These are phyloP conservation scores for Saturnispora diversa DNA, from an alignment of 805 yeast species.

Conservation along the genomic window DNA sequence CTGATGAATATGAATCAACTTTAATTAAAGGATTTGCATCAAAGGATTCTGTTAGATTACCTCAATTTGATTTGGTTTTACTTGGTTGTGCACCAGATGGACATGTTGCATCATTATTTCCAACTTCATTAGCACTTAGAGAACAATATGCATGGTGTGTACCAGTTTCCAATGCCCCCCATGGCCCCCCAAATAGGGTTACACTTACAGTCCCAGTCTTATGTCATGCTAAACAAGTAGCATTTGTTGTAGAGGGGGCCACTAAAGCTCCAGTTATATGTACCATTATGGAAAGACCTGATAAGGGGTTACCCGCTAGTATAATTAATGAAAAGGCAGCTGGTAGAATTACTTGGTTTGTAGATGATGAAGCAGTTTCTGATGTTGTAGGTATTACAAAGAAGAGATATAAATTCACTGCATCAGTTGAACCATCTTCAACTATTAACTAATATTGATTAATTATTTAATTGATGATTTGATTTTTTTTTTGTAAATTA, in stretches of 20 bases:
- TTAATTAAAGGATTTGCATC: constrained; percentile 88
- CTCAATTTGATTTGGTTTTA: constrained; percentile 84
- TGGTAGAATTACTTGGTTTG: constrained; percentile 95
- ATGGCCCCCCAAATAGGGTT: constrained; percentile 78
- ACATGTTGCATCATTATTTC: constrained; percentile 93
- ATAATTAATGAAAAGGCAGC: constrained; percentile 96
- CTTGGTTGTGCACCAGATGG: constrained; percentile 99
- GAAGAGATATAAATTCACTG: constrained; percentile 54
- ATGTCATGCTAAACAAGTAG: constrained; percentile 84
- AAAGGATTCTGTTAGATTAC: constrained; percentile 91
- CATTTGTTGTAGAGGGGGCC: constrained; percentile 94
- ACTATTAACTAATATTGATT: too few relatives aligned
- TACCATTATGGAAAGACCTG: constrained; percentile 93
- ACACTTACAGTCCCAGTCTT: constrained; percentile 91
- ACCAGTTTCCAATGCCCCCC: constrained; percentile 86
- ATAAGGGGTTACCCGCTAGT: constrained; percentile 89
- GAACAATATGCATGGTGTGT: constrained; percentile 93
- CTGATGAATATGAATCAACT: constrained; percentile 84
- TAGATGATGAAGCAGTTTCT: constrained; percentile 83
- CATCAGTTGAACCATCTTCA: too few relatives aligned
- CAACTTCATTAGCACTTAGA: constrained; percentile 79
- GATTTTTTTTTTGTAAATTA: not conserved
- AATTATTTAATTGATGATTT: not conserved
- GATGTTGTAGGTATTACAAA: constrained; percentile 64
- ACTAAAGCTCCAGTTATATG: constrained; percentile 89